Evolutionary conservation across 768 basidiomycete genomes (phyloP), one percentile per base, ranked within the genome.

Genomic region (Sarcomyxa edulis): DNA sequence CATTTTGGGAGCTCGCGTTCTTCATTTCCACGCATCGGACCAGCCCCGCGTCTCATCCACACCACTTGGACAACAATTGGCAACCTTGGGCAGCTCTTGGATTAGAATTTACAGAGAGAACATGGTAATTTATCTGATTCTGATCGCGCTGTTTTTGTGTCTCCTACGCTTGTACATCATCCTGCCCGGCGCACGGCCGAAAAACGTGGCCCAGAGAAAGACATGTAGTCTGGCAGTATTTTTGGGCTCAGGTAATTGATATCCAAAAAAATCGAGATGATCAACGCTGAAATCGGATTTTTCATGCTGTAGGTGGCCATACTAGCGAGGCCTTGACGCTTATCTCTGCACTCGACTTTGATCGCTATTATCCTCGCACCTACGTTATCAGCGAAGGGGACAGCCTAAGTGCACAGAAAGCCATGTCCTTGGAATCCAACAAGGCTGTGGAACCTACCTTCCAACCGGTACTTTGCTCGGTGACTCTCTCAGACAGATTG

Each of bases 251-350:
- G 94, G 94, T 87, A 52, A 53, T 69, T 60, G 37, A 21, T 34
- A 43, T 42, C 37, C 38, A 22, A 33, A 8, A 24, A 15, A 18
- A 19, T 40, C 27, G 11, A 35, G 24, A 20, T 14, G 40, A 14
- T 41, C 40, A 30, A 44, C 28, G 40, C 47, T 37, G 38, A 37
- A 32, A 29, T 25, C 42, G 35, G n/a, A n/a, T n/a, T n/a, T n/a
- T n/a, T n/a, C n/a, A n/a, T n/a, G n/a, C 21, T 42, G 23, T 54
- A 97, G 95, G 96, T 31, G 96, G 96, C 0, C 96, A 99, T 62
- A 96, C 93, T 11, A 80, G 74, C 45, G 96, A 99, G 67, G 85
- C 83, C 29, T 59, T 95, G 46, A 66, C 71, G 23, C 68, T 97
- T 19, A 40, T 87, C 19, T 83, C 82, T 2, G 63, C 80, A 9